These are phyloP conservation scores for Candolleomyces eurysporus DNA, from an alignment of 768 basidiomycete genomes.

Conservation along the genomic window DNA sequence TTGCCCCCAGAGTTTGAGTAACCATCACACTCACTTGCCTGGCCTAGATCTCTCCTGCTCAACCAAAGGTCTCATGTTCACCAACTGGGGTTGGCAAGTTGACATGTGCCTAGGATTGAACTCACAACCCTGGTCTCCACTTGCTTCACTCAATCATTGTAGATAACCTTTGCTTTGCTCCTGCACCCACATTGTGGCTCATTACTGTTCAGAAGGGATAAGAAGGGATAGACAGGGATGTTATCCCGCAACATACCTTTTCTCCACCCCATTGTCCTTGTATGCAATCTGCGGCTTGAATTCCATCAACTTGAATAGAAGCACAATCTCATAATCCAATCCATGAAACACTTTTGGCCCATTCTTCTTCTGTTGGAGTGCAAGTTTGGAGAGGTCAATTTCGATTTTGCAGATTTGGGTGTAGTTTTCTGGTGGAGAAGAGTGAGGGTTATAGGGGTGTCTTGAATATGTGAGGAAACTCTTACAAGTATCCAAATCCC, in stretches of 20 bases:
- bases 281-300: constrained; percentile 9
- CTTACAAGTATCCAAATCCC: constrained; percentile 13
- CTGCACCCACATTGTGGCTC: background rate
- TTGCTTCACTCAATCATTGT: background rate
- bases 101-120: too few species aligned
- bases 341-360: constrained; percentile 1
- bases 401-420: constrained; percentile 20
- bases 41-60: too few species aligned
- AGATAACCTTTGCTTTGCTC: background rate
- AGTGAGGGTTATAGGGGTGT: background rate
- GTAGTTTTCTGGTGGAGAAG: constrained; percentile 14
- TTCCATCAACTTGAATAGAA: constrained; percentile 12
- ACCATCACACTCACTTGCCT: too few species aligned
- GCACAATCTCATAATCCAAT: constrained; percentile 12
- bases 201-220: too few species aligned
- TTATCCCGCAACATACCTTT: background rate
- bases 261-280: constrained; percentile 3
- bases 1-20: too few species aligned
- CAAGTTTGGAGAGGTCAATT: constrained; percentile 15
- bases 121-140: too few species aligned
- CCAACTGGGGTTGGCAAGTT: too few species aligned
- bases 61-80: too few species aligned
- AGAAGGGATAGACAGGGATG: too few species aligned
- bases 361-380: constrained; percentile 1
- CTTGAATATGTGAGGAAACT: background rate